A percentile compares a stretch with the other conserved stretches of the same genome.
Evolutionary conservation across 2,329 filamentous ascomycete species (phyloP).

Genomic region (Chaetomiaceae sp.): DNA sequence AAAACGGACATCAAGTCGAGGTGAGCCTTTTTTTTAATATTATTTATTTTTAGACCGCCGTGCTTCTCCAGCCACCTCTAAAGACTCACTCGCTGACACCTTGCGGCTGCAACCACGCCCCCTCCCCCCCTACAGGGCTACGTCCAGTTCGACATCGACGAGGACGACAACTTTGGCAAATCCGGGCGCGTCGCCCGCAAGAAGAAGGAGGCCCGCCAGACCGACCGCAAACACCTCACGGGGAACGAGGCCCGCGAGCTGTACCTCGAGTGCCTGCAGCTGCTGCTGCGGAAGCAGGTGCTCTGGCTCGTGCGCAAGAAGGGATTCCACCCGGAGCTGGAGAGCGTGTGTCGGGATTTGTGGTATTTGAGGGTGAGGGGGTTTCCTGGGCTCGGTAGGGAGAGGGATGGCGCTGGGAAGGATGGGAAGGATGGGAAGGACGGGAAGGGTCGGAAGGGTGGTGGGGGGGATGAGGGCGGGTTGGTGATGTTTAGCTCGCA

Average conservation of each 20-base stretch:
- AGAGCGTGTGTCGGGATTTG: conserved; percentile 74
- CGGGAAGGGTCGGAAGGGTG: conserved; percentile 40
- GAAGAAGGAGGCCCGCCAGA: conserved; percentile 54
- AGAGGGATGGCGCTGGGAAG: conserved; percentile 31
- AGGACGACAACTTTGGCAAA: conserved; percentile 65
- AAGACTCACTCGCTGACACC: too few species aligned
- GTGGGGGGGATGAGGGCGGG: conserved; percentile 31
- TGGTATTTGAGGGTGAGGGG: conserved; percentile 67
- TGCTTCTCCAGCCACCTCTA: too few species aligned
- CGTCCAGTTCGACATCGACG: conserved; percentile 53
- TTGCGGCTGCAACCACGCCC: too few species aligned
- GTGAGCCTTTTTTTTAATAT: conserved; percentile 44
- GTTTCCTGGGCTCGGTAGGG: conserved; percentile 52
- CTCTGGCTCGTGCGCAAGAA: conserved; percentile 65
- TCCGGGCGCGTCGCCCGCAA: conserved; percentile 52
- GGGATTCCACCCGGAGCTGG: conserved; percentile 66
- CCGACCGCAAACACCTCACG: conserved; percentile 50
- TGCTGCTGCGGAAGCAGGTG: conserved; percentile 78
- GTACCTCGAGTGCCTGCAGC: conserved; percentile 78
- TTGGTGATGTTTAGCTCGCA: conserved; percentile 57
- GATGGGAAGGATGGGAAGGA: conserved; percentile 31
- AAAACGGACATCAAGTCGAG: conserved; percentile 74
- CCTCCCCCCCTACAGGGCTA: conserved; percentile 49
- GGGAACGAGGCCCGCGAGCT: conserved; percentile 70
- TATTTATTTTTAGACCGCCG: too few species aligned